Base-by-base conservation (phyloP, 257 asterid genomes). In the Primulina huaijiensis region DNA sequence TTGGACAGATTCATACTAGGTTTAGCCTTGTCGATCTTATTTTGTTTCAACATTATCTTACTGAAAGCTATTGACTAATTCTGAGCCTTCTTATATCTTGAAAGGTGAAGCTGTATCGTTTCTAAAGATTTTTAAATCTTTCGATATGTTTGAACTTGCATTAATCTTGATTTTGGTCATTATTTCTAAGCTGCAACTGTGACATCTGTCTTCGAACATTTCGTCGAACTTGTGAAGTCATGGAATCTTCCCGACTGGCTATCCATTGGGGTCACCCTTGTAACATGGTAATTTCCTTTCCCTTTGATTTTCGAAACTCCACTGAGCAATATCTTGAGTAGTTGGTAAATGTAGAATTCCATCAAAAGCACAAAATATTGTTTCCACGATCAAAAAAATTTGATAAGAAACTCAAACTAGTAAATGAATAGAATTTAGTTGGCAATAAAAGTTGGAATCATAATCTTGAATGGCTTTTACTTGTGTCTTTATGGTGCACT, bases 181-280 rank as follows among this genome's bases (percentile, higher is more conserved):
- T 37, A 59, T 27, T 62, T 23, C 71, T 72, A 90, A 92, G 97
- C 96, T 78, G 66, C 81, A 66, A 82, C 88, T 11, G 82, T 89
- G 70, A 84, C 82, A 16, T 87, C 97, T 75, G 72, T 87, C 25
- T 83, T 86, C 70, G 82, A 84, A 37, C 94, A 96, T 25, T 74
- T 77, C 31, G 94, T 87, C 12, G 97, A 90, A 83, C 70, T 92
- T 40, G 82, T 90, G 21, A 84, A 87, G 71, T 88, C 97, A 57
- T 84, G 64, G 85, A 79, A 84, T 79, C 85, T 90, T 53, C 98
- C 97, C 0, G 95, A 71, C 30, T 90, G 95, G 97, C 96, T 93
- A 33, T 90, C 27, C 98, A 93, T 66, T 93, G 97, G 97, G 97
- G 98, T 64, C 97, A 90, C 66, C 98, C 98, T 2, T 96, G 90